These are phyloP conservation scores for Boletus barrowsii DNA, from an alignment of 768 basidiomycete genomes.

Conservation along the genomic window DNA sequence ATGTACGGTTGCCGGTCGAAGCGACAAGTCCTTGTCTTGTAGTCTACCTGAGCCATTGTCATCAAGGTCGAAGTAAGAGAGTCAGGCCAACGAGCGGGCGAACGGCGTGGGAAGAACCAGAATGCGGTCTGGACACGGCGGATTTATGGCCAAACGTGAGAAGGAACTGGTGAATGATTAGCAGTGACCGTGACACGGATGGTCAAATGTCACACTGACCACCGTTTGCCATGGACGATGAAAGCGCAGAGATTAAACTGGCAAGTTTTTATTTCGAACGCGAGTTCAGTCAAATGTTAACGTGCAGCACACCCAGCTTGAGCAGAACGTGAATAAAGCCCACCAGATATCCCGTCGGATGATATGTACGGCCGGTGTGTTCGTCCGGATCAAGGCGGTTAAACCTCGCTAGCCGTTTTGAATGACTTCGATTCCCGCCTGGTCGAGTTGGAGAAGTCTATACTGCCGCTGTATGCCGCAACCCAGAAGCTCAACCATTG, in stretches of 20 bases:
- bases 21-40: too few species aligned
- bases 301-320: conserved; percentile 51
- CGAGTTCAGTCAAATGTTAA: background rate
- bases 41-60: too few species aligned
- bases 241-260: conserved; percentile 27
- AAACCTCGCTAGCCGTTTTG: conserved; percentile 58
- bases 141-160: too few species aligned
- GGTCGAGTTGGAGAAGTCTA: conserved; percentile 81
- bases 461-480: conserved; percentile 76
- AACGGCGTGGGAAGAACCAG: too few species aligned
- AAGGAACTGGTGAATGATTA: too few species aligned
- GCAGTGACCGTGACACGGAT: background rate
- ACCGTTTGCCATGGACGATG: conserved; percentile 32
- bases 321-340: conserved; percentile 86
- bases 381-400: conserved; percentile 19
- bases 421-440: conserved; percentile 81
- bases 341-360: conserved; percentile 81
- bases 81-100: too few species aligned
- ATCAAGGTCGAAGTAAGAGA: too few species aligned
- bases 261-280: background rate
- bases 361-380: conserved; percentile 56
- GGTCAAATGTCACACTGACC: conserved; percentile 23
- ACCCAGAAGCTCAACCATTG: conserved; percentile 73
- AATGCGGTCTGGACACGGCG: too few species aligned
- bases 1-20: too few species aligned